A percentile compares a stretch with the other conserved stretches of the same genome.
Evolutionary conservation across 805 yeast species (phyloP).

Genomic region (Metschnikowia similis): DNA sequence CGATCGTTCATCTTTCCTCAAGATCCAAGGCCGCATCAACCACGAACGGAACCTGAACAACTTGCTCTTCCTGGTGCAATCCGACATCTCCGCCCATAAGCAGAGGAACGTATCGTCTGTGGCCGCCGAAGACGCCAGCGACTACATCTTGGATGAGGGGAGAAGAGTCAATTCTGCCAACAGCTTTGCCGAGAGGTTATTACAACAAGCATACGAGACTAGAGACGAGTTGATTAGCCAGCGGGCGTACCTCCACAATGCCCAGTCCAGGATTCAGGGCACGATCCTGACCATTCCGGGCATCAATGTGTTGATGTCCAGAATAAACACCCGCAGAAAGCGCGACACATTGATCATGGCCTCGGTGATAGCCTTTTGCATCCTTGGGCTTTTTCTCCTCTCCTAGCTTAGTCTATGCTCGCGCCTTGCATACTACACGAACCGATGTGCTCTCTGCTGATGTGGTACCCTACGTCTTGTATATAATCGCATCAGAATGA

Average conservation of each 20-base stretch:
- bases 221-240: conserved; percentile 81
- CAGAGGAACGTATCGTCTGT: conserved; percentile 26
- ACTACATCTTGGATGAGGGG: conserved; percentile 75
- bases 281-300: conserved; percentile 78
- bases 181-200: conserved; percentile 69
- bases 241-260: conserved; percentile 55
- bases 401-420: conserved; percentile 1
- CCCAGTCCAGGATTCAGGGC: conserved; percentile 59
- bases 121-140: conserved; percentile 45
- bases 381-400: conserved; percentile 57
- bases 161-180: conserved; percentile 69
- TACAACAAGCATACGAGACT: conserved; percentile 84
- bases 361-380: conserved; percentile 64
- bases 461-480: conserved; percentile 2
- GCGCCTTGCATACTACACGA: not conserved
- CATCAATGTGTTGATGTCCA: conserved; percentile 63
- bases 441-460: not conserved
- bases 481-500: not conserved
- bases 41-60: conserved; percentile 78
- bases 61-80: conserved; percentile 67
- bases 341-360: conserved; percentile 87
- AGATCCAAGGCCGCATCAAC: conserved; percentile 53
- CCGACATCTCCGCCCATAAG: conserved; percentile 72
- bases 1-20: conserved; percentile 57
- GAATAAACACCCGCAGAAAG: conserved; percentile 83